phyloP scores from a whole-genome alignment of 2,329 filamentous ascomycete genomes.

The Ophiocordyceps camponoti-leonardi region DNA sequence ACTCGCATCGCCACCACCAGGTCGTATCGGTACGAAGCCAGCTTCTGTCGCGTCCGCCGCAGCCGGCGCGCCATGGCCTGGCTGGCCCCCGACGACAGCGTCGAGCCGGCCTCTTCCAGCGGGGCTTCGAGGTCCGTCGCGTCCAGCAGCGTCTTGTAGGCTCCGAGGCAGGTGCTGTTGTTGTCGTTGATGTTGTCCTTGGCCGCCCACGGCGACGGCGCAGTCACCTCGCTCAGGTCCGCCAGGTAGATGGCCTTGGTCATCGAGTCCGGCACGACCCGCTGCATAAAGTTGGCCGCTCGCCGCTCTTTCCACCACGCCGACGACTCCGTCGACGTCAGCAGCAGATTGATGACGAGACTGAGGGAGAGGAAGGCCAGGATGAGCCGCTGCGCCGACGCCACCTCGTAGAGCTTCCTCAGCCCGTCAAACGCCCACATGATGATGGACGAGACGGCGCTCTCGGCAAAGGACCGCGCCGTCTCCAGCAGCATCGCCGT shows the following conservation, averaged over 20 bases:
- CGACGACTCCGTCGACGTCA: slow-evolving; percentile 55
- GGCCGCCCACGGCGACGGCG: slow-evolving; percentile 13
- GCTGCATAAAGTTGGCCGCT: slow-evolving; percentile 64
- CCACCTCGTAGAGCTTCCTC: slow-evolving; percentile 47
- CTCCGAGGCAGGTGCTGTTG: slow-evolving; percentile 41
- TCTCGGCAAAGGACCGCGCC: slow-evolving; percentile 55
- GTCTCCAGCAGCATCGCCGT: slow-evolving; percentile 57
- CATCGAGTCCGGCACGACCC: slow-evolving; percentile 54
- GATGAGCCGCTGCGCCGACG: slow-evolving; percentile 59
- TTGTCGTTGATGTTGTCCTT: slow-evolving; percentile 5
- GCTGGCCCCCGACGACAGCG: slow-evolving; percentile 28
- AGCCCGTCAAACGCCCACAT: slow-evolving; percentile 57
- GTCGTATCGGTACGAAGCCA: slow-evolving; percentile 77
- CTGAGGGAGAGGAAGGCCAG: slow-evolving; percentile 53
- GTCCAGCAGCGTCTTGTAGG: slow-evolving; percentile 42
- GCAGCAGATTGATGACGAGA: slow-evolving; percentile 52
- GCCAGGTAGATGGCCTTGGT: slow-evolving; percentile 70
- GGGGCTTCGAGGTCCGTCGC: slow-evolving; percentile 39
- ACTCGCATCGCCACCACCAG: slow-evolving; percentile 79
- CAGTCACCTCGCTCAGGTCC: slow-evolving; percentile 57
- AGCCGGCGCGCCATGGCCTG: slow-evolving; percentile 45
- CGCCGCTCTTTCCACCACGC: slow-evolving; percentile 76
- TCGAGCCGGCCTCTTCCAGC: slow-evolving; percentile 31
- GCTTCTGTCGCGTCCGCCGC: slow-evolving; percentile 61
- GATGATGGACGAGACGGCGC: slow-evolving; percentile 57